Base-by-base conservation (phyloP, 495 filamentous ascomycete genomes). In the Trichoderma asperelloides region DNA sequence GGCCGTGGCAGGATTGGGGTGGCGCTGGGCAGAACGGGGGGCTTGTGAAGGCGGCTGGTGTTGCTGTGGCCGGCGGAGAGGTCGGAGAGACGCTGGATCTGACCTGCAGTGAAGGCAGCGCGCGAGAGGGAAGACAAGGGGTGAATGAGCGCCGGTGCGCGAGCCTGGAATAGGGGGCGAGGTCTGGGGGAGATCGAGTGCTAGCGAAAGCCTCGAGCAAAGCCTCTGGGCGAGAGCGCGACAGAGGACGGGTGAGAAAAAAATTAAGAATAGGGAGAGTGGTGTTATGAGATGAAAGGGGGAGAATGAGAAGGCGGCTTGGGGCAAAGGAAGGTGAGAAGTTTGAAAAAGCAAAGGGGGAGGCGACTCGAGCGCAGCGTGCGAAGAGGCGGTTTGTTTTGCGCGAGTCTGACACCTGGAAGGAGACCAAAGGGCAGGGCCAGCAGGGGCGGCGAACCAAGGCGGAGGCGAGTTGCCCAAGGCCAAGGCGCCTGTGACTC, bases 281-380 rank as follows among this genome's bases (percentile, higher is more conserved):
- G 12, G 21, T 11, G 55, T 30, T 27, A 60, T 60, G 55, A 60
- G 55, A 27, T 60, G 55, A 13, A 60, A 60, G 55, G 55, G 55
- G 55, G 55, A 60, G 55, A 60, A 60, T 60, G 15, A 60, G 60
- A 66, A 64, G 66, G 65, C 69, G 39, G 68, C 67, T 67, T 68
- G 71, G 71, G 73, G 33, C 57, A 69, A 45, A 49, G 64, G 57
- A 64, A 55, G 68, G 57, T 25, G 62, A 65, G 66, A 49, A 55
- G 33, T 41, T 69, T 39, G 33, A 64, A 66, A 41, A 65, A 62
- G 27, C 51, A 33, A 63, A n/a, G 62, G 41, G 65, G 28, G 40
- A 67, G 43, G 66, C 40, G 66, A 63, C 66, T 55, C 33, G 33
- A 47, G 23, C 47, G 47, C 21, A 9, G 37, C 64, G 65, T 60